Evolutionary conservation across 2,329 filamentous ascomycete species (phyloP).

Genomic region (Alternaria conjuncta): DNA sequence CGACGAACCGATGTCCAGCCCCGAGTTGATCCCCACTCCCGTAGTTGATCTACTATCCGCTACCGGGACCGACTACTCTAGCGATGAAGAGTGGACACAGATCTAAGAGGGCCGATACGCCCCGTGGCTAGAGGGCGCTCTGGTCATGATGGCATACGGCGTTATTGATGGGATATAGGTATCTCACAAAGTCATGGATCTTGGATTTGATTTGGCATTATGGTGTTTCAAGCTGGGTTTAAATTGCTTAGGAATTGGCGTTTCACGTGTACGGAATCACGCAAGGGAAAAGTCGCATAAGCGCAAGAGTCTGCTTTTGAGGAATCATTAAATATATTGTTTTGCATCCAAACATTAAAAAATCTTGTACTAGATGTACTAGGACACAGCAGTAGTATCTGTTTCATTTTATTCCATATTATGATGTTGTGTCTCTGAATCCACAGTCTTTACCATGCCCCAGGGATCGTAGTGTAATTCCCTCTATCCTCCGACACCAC

Average conservation of each 20-base stretch:
- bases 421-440: not conserved
- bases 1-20: conserved; percentile 21
- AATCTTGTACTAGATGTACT: not conserved
- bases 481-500: not conserved
- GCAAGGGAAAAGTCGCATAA: not conserved
- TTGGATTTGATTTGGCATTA: not conserved
- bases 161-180: not conserved
- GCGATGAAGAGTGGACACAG: conserved; percentile 15
- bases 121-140: not conserved
- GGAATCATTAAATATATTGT: not conserved
- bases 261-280: not conserved
- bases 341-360: not conserved
- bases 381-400: not conserved
- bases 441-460: not conserved
- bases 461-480: not conserved
- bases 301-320: not conserved
- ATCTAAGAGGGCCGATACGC: not conserved
- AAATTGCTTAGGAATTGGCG: not conserved
- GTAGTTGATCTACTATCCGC: conserved; percentile 12
- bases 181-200: not conserved
- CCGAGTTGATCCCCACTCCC: conserved; percentile 10
- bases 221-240: not conserved
- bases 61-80: conserved; percentile 14
- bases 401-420: not conserved
- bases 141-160: not conserved